phyloP scores from a whole-genome alignment of 1,139 yeast species.

The Suhomyces wounanorum region DNA sequence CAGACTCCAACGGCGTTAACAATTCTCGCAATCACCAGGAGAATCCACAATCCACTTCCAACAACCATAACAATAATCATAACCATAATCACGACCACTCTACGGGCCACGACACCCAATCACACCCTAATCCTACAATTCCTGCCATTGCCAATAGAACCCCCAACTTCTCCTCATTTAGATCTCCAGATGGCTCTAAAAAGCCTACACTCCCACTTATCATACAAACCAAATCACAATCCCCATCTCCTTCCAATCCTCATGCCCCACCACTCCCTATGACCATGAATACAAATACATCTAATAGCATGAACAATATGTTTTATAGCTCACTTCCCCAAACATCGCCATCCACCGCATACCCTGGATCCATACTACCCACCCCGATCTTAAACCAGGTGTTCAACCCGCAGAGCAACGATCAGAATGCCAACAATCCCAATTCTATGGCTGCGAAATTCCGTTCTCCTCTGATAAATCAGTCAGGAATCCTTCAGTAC shows the following conservation, averaged over 20 bases:
- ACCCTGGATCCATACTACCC: slow-evolving; percentile 31
- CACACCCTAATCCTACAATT: slow-evolving; percentile 12
- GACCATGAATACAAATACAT: slow-evolving; percentile 11
- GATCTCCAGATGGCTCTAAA: slow-evolving; percentile 37
- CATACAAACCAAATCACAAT: slow-evolving; percentile 41
- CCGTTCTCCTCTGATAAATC: slow-evolving; percentile 6
- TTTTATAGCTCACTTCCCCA: slow-evolving; percentile 34
- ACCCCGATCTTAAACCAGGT: slow-evolving; percentile 44
- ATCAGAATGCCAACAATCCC: slow-evolving; percentile 8
- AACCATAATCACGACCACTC: slow-evolving; percentile 1
- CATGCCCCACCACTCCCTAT: slow-evolving; percentile 43
- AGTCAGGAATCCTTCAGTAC: slow-evolving; percentile 4
- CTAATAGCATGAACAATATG: slow-evolving; percentile 12
- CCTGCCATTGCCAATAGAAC: slow-evolving; percentile 22
- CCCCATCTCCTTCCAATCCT: slow-evolving; percentile 47
- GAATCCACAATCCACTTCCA: slow-evolving; percentile 7
- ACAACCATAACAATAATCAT: neutral
- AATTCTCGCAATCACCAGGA: slow-evolving; percentile 5
- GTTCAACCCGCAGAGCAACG: slow-evolving; percentile 21
- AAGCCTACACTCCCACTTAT: slow-evolving; percentile 47
- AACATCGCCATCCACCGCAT: slow-evolving; percentile 26
- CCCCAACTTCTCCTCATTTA: slow-evolving; percentile 34
- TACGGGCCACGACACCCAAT: neutral
- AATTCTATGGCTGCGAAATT: slow-evolving; percentile 1
- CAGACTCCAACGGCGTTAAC: slow-evolving; percentile 5